Percentiles rank a stretch among this genome's conserved stretches.
These are phyloP conservation scores for Mycosphaerella arachidis DNA, from an alignment of 2,329 filamentous ascomycete genomes.

Conservation along the genomic window DNA sequence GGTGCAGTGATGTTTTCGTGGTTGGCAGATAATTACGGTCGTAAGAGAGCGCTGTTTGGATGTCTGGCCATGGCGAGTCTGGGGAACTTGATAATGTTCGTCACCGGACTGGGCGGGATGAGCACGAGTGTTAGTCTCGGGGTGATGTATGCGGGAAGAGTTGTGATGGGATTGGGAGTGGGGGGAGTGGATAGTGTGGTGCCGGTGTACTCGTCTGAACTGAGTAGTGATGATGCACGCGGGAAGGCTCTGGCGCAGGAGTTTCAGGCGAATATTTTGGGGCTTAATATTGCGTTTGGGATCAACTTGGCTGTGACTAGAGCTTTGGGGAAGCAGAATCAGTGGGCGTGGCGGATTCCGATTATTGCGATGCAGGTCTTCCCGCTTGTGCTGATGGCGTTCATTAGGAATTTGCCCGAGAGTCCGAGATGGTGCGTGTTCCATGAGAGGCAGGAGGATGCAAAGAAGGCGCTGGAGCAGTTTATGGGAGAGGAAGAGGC, in stretches of 20 bases:
- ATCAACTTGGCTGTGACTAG: conserved; percentile 55
- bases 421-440: conserved; percentile 56
- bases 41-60: conserved; percentile 53
- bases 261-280: conserved; percentile 62
- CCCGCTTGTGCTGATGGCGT: conserved; percentile 50
- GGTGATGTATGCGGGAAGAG: conserved; percentile 48
- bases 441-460: conserved; percentile 48
- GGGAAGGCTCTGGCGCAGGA: conserved; percentile 58
- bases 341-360: conserved; percentile 60
- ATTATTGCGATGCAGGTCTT: conserved; percentile 60
- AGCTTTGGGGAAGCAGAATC: conserved; percentile 49
- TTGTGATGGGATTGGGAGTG: conserved; percentile 55
- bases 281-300: conserved; percentile 56
- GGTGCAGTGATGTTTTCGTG: conserved; percentile 56
- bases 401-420: conserved; percentile 53
- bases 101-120: conserved; percentile 46
- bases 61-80: conserved; percentile 52
- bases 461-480: conserved; percentile 44
- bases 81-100: conserved; percentile 59
- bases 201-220: conserved; percentile 56
- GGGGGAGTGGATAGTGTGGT: conserved; percentile 59
- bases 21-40: conserved; percentile 50
- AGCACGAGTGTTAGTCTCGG: conserved; percentile 39
- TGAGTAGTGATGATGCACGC: conserved; percentile 53
- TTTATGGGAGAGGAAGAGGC: conserved; percentile 51